These are phyloP conservation scores for Pisolithus thermaeus DNA, from an alignment of 1,284 basidiomycete species.

Conservation along the genomic window DNA sequence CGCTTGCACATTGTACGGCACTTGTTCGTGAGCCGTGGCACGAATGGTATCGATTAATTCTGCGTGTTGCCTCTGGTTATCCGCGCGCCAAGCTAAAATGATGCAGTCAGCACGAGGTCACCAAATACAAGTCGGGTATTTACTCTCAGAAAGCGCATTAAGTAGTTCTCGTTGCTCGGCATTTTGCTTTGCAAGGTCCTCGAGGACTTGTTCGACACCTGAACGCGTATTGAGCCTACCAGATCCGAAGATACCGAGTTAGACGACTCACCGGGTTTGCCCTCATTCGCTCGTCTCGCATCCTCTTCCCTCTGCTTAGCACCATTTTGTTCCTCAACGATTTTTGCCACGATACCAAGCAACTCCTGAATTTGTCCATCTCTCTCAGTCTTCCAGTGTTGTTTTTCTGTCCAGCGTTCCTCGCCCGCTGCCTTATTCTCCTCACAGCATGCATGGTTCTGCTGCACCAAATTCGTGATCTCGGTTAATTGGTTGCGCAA, in stretches of 20 bases:
- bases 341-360: conserved; percentile 49
- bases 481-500: conserved; percentile 56
- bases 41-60: conserved; percentile 58
- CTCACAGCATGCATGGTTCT: conserved; percentile 51
- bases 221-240: conserved; percentile 7
- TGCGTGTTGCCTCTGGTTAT: conserved; percentile 54
- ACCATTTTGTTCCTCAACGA: conserved; percentile 47
- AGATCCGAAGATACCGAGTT: neutral
- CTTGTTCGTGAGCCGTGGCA: conserved; percentile 61
- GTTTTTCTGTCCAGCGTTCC: conserved; percentile 53
- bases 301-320: conserved; percentile 47
- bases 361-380: conserved; percentile 48
- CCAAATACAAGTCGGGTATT: conserved; percentile 15
- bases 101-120: conserved; percentile 6
- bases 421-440: conserved; percentile 54
- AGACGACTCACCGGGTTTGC: conserved; percentile 42
- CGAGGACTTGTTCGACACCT: conserved; percentile 51
- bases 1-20: conserved; percentile 71
- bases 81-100: conserved; percentile 51
- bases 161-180: conserved; percentile 47
- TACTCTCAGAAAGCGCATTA: conserved; percentile 47
- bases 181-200: conserved; percentile 48
- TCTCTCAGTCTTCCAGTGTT: conserved; percentile 47
- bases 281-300: conserved; percentile 40
- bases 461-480: conserved; percentile 61